Percentiles rank a stretch among this genome's conserved stretches.
Conservation (phyloP, 768 basidiomycete genomes). For the Mycena filopes region DNA sequence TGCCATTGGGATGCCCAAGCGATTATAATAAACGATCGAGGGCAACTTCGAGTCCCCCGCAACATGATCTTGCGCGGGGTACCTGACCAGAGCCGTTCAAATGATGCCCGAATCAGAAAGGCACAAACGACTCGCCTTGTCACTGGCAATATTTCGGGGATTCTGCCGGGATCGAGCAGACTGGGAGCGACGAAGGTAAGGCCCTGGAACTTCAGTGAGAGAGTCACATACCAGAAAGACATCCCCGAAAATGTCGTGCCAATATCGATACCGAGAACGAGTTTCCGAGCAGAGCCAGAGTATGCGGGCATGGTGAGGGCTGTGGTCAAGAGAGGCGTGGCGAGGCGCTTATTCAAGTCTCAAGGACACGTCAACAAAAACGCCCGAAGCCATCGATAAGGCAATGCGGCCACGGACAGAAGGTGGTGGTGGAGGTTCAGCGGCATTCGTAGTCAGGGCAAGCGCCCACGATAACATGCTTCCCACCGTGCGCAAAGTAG, state of each 20-base stretch:
- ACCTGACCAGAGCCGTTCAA: constrained; percentile 41
- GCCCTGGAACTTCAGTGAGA: too few relatives aligned
- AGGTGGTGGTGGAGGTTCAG: too few relatives aligned
- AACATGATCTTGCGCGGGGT: constrained; percentile 57
- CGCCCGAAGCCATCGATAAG: too few relatives aligned
- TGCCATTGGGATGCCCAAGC: constrained; percentile 48
- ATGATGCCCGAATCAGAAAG: not conserved
- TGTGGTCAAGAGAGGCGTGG: not conserved
- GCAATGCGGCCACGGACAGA: too few relatives aligned
- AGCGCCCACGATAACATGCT: too few relatives aligned
- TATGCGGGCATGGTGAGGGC: constrained; percentile 42
- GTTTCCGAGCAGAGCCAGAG: constrained; percentile 42
- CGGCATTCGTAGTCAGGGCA: too few relatives aligned
- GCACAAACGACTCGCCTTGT: constrained; percentile 5
- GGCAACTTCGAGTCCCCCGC: constrained; percentile 61
- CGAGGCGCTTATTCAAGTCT: too few relatives aligned
- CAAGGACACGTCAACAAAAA: too few relatives aligned
- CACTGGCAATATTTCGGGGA: constrained; percentile 15
- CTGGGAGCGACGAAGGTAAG: constrained; percentile 29
- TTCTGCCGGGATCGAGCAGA: constrained; percentile 21
- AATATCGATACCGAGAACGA: constrained; percentile 53
- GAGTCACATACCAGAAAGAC: constrained; percentile 39
- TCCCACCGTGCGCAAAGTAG: too few relatives aligned
- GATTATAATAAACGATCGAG: constrained; percentile 58
- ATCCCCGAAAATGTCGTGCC: constrained; percentile 55